Base-by-base conservation (phyloP, 805 yeast genomes). In the Nakazawaea anatomiae region DNA sequence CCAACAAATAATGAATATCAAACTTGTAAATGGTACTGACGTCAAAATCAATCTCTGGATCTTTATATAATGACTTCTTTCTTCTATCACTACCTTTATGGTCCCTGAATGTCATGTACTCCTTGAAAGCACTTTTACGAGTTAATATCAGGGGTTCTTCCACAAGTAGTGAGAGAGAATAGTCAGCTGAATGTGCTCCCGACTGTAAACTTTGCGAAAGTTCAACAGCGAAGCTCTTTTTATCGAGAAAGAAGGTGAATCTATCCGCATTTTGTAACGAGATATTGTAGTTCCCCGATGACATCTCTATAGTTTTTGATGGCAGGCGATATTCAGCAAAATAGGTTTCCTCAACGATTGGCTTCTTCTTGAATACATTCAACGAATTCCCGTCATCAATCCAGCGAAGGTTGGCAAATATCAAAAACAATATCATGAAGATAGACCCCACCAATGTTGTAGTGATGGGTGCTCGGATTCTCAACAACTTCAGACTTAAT, bases 1-100 rank as follows among this genome's bases (percentile, higher is more conserved):
- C 92, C 47, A 84, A 57, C 29, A 79, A 66, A 57, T 77, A 83
- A 35, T 76, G 72, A 14, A 69, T 57, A 58, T 80, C 82, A 59
- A 76, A 74, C 48, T 69, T 67, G 61, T 71, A 72, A n/a, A 68
- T 60, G 1, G 68, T 60, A 28, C 58, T 57, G 28, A 63, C 43
- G 18, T 60, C 58, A 31, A 60, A 55, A 18, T 56, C 55, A 36
- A 68, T 55, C 3, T 40, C 28, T 32, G 53, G 48, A 6, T 44
- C 47, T 14, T 35, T 27, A 28, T 32, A 44, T 25, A 36, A 4
- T 4, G 39, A 39, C 18, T 45, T 50, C 12, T 18, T 36, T 38
- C 36, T 41, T 25, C 32, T 32, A 38, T 42, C 28, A 6, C 48
- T 44, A 9, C 39, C 39, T 5, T 36, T 46, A 25, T 36, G 32